Conservation (phyloP, 345 rosid genomes). For the Viola odorata region DNA sequence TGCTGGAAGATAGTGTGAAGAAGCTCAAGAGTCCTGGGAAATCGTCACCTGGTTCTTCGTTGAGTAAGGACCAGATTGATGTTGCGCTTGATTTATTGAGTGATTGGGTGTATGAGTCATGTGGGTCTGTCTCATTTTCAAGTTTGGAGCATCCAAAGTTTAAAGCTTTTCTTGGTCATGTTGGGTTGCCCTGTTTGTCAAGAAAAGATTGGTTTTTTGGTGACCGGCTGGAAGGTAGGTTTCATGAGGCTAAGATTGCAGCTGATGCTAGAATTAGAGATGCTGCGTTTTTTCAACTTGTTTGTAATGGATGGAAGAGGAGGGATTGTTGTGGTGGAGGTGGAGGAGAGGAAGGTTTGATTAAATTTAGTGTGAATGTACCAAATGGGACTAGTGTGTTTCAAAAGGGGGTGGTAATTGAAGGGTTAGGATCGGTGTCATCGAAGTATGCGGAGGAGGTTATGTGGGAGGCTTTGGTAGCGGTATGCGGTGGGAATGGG, state of each 20-base stretch:
- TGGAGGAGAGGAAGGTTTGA: constrained; percentile 37
- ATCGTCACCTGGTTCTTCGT: constrained; percentile 39
- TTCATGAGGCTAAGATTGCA: constrained; percentile 35
- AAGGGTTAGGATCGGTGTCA: constrained; percentile 29
- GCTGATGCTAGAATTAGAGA: constrained; percentile 46
- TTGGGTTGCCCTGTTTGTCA: constrained; percentile 45
- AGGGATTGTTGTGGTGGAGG: constrained; percentile 21
- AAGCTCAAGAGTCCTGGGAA: constrained; percentile 47
- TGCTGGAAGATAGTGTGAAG: constrained; percentile 55
- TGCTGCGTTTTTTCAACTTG: constrained; percentile 49
- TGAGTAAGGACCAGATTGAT: constrained; percentile 42
- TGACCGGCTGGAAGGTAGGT: constrained; percentile 37
- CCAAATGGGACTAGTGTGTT: constrained; percentile 47
- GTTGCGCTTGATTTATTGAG: constrained; percentile 42
- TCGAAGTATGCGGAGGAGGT: constrained; percentile 49
- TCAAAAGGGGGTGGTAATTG: constrained; percentile 30
- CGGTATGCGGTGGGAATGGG: constrained; percentile 27
- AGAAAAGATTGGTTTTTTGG: constrained; percentile 33
- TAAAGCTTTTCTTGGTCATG: constrained; percentile 44
- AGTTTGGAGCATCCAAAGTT: constrained; percentile 52
- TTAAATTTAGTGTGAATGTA: constrained; percentile 41
- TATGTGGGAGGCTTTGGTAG: constrained; percentile 40
- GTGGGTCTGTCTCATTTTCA: constrained; percentile 47
- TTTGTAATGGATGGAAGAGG: constrained; percentile 49
- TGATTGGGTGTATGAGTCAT: constrained; percentile 52